Evolutionary conservation across 2,329 filamentous ascomycete genomes (phyloP), one percentile per base, ranked within the genome.

Genomic region (Phoma sp.): DNA sequence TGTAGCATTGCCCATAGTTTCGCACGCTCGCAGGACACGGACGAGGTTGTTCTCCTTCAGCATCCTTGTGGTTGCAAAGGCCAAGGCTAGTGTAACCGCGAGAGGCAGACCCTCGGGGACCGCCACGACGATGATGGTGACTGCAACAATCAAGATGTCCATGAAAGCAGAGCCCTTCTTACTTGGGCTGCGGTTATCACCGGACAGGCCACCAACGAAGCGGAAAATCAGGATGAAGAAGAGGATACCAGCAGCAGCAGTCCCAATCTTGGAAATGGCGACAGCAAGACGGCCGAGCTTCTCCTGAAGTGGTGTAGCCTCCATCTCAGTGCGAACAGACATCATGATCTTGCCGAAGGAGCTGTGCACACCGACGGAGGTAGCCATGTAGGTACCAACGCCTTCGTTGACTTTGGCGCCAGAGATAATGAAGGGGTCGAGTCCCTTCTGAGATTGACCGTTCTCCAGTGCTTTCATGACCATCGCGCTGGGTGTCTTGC

Each of bases 391-490:
- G 2, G 80, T 83, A 9, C 82, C 82, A 3, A 34, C 81, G 23
- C 66, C 66, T 66, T 84, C 81, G 26, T 82, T 77, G 14, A 84
- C 79, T 61, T 83, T 84, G 38, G 79, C 79, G n/a, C 82, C 82
- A 9, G 82, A 84, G 48, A 84, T 80, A 60, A 84, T 84, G 66
- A 89, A 90, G 1, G 86, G 86, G 56, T 90, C 87, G 3, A 87
- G 75, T 40, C 86, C 83, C 11, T 66, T 66, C 1, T 76, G 79
- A 1, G 77, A 78, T 12, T 68, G 62, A 4, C 84, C 80, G 9
- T 80, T 78, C 42, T 83, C 76, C 23, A 88, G 78, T 3, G 79
- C 77, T 33, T 81, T 76, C 76, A 82, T 86, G 30, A 86, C 85
- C 56, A 85, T 82, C 15, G 85, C 79, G 11, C 82, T 87, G 5